Evolutionary conservation across 2,329 filamentous ascomycete species (phyloP), one percentile per base, ranked within the genome.

Genomic region (Fusarium equiseti): DNA sequence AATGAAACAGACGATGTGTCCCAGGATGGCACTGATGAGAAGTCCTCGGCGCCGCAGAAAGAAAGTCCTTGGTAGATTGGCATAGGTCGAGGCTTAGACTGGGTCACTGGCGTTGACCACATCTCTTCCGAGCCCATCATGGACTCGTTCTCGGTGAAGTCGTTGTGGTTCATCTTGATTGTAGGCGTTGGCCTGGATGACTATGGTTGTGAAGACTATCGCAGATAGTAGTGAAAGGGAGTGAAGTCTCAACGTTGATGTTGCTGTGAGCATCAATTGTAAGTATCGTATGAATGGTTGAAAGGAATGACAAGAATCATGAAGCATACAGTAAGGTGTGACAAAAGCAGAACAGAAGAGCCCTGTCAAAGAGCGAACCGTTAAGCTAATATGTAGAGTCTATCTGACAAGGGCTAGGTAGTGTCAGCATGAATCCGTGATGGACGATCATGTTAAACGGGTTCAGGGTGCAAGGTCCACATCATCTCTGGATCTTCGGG

Each of bases 11-110:
- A 83, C 40, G 86, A 85, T 26, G 87, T 82, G 73, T 89, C 88
- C 88, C 88, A 90, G 5, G 86, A 83, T 18, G 86, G 82, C 48
- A 89, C 76, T 7, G 83, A 81, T 48, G 82, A 81, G 68, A 84
- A 88, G 46, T 87, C 84, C 66, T 88, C 87, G 38, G 83, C 82
- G 67, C 87, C 80, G 74, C 85, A 88, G 78, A 87, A 90, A 20
- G 87, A 86, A 75, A 90, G 89, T 54, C 85, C 86, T 75, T 89
- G 88, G 71, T 90, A 87, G 61, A 89, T 89, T 42, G 87, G 88
- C 45, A 85, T 86, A 58, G 88, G 87, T 42, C 87, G 84, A 49
- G 85, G 85, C 67, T 86, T 83, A 63, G 83, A 79, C 57, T 87
- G 84, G 43, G 87, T 81, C 15, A 82, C 83, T 11, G 88, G 86